Base-by-base conservation (phyloP, 805 yeast species). In the Tetrapisispora phaffii region DNA sequence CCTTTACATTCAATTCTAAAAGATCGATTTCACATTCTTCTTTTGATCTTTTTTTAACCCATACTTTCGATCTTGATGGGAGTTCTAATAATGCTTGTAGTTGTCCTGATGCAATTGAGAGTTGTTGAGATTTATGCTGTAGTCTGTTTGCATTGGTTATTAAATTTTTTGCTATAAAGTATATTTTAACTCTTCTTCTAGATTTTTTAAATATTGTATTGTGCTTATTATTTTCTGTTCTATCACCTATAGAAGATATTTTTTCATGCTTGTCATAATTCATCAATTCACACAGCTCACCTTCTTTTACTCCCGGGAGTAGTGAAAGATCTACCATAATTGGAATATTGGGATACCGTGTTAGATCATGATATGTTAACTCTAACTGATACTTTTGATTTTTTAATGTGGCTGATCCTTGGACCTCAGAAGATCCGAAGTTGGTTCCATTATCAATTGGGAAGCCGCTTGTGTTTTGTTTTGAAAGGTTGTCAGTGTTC, bases 1-100 rank as follows among this genome's bases (percentile, higher is more conserved):
- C 97, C 54, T 80, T 85, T 44, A 87, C 75, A 58, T 79, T 79
- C 5, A 93, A 65, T 56, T 93, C 97, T 3, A 89, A 76, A 2
- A 86, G 73, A 54, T 93, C 96, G 8, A 35, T 26, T 49, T 77
- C 82, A n/a, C 75, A 81, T 1, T 70, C 62, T 7, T 66, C 63
- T 36, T 69, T 68, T 17, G 62, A 66, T 63, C 60, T 72, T 41
- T 66, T 68, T 53, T 70, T 69, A 3, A 89, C 76, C 53, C 72
- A 69, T 2, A 86, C 89, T 29, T 72, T 74, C 24, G 83, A 74
- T 46, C 95, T 67, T 0, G 85, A 74, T 6, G 86, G 78, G 15
- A 90, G 60, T 37, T 79, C 85, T 50, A 90, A 56, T 5, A 75
- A 55, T 7, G 72, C 65, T 44, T 79, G 85, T 13, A 85, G 62